Conservation (phyloP, 2,329 filamentous ascomycete genomes). For the Phaeophleospora eucalypticola region DNA sequence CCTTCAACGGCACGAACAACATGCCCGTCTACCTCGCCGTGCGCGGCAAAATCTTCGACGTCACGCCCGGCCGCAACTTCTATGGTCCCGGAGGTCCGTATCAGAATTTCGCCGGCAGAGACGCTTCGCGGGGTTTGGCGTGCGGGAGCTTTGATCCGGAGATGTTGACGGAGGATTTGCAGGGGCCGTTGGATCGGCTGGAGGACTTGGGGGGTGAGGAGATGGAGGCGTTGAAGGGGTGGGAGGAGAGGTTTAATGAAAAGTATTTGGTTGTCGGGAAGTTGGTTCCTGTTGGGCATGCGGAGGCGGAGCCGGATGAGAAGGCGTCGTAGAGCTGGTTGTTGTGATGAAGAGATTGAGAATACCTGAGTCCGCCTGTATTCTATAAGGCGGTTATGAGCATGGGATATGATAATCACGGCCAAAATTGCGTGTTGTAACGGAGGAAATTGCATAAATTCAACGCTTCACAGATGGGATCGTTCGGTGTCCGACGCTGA, state of each 20-base stretch:
- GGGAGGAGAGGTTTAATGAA: conserved; percentile 88
- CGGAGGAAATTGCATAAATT: no score
- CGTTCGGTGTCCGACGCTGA: no score
- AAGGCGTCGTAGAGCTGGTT: conserved; percentile 1
- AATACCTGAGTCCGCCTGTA: no score
- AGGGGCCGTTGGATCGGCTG: conserved; percentile 75
- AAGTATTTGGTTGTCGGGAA: conserved; percentile 95
- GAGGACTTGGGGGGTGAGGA: conserved; percentile 69
- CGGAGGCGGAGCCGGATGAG: conserved; percentile 45
- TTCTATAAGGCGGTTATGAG: no score
- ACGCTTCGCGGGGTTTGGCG: conserved; percentile 83
- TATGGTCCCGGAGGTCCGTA: conserved; percentile 96
- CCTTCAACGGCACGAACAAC: conserved; percentile 72
- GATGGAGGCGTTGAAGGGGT: conserved; percentile 77
- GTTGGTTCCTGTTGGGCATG: conserved; percentile 63
- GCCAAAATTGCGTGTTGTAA: no score
- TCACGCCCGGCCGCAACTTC: conserved; percentile 80
- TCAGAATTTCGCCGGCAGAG: conserved; percentile 89
- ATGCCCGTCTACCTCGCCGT: conserved; percentile 86
- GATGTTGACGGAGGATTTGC: conserved; percentile 88
- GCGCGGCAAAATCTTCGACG: conserved; percentile 86
- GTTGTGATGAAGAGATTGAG: no score
- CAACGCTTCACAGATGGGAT: no score
- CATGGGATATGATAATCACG: no score
- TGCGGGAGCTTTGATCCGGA: conserved; percentile 90